These are phyloP conservation scores for Bauhinia variegata DNA, from an alignment of 306 rosid genomes.

Conservation along the genomic window DNA sequence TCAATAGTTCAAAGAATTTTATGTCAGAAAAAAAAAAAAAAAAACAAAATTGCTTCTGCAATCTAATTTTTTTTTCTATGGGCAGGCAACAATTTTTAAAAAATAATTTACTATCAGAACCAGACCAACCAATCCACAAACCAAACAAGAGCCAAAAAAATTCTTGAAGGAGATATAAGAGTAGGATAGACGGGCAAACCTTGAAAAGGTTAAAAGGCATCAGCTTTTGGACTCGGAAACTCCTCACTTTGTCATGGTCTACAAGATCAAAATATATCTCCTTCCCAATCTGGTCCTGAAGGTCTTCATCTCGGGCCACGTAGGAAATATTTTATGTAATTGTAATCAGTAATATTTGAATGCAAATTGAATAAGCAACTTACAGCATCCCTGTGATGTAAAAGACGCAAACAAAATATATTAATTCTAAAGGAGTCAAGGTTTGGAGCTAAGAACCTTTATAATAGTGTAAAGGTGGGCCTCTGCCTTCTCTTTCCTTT, in stretches of 20 bases:
- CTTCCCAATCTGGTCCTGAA: conserved; percentile 72
- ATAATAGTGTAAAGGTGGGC: conserved; percentile 80
- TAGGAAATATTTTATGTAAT: conserved; percentile 31
- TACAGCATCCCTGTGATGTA: not conserved
- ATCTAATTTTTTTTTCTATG: not conserved
- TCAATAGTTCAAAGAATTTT: not conserved
- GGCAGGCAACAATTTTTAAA: not conserved
- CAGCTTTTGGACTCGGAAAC: conserved; percentile 79
- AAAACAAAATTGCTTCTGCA: not conserved
- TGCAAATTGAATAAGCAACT: conserved; percentile 5
- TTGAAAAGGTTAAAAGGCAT: conserved; percentile 69
- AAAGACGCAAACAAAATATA: conserved; percentile 20
- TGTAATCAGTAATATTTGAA: conserved; percentile 25
- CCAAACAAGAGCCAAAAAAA: conserved; percentile 2
- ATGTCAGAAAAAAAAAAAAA: not conserved
- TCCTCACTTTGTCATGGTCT: conserved; percentile 84
- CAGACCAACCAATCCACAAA: not conserved
- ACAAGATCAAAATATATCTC: conserved; percentile 85
- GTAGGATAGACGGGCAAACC: conserved; percentile 45
- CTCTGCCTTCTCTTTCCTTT: conserved; percentile 79
- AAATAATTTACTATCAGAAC: not conserved
- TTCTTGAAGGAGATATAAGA: conserved; percentile 18
- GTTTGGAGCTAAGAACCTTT: conserved; percentile 57
- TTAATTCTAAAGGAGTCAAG: conserved; percentile 15
- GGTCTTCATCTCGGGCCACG: conserved; percentile 79